These are phyloP conservation scores for Verticillium longisporum DNA, from an alignment of 2,329 filamentous ascomycete species.

Conservation along the genomic window DNA sequence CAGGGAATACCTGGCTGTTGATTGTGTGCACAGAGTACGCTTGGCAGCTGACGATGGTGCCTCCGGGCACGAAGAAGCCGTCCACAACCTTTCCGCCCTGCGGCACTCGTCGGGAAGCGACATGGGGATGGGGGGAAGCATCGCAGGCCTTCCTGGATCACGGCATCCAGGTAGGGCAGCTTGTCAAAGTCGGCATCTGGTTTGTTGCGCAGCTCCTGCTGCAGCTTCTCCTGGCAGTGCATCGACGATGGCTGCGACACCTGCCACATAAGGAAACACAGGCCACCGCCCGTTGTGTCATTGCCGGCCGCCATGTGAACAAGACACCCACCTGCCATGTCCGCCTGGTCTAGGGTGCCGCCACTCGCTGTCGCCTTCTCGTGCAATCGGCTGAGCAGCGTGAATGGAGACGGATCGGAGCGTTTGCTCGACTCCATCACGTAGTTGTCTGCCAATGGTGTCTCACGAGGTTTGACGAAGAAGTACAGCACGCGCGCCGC, in stretches of 20 bases:
- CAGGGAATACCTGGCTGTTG: constrained; percentile 63
- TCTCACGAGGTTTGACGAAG: constrained; percentile 47
- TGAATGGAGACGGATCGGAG: constrained; percentile 42
- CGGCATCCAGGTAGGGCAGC: constrained; percentile 54
- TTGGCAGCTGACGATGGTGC: constrained; percentile 54
- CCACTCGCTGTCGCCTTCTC: constrained; percentile 29
- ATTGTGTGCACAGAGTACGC: constrained; percentile 54
- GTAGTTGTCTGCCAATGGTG: constrained; percentile 52
- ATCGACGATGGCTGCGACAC: constrained; percentile 53
- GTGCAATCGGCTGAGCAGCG: constrained; percentile 51
- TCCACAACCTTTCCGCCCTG: constrained; percentile 47
- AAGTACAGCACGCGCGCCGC: constrained; percentile 37
- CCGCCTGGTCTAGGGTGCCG: constrained; percentile 39
- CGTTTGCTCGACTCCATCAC: constrained; percentile 45
- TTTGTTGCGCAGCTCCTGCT: constrained; percentile 41
- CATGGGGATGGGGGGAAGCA: constrained; percentile 63
- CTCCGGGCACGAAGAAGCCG: constrained; percentile 43
- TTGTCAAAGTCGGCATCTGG: constrained; percentile 35
- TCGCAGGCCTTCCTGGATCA: constrained; percentile 55
- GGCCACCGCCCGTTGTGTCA: constrained; percentile 62
- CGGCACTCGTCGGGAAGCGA: constrained; percentile 56
- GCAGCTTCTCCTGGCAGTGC: constrained; percentile 43
- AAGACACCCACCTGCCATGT: constrained; percentile 60
- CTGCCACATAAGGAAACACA: constrained; percentile 68
- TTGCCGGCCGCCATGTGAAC: constrained; percentile 68